Evolutionary conservation across 331 rosid species (phyloP).

Genomic region (Quercus tomentella): DNA sequence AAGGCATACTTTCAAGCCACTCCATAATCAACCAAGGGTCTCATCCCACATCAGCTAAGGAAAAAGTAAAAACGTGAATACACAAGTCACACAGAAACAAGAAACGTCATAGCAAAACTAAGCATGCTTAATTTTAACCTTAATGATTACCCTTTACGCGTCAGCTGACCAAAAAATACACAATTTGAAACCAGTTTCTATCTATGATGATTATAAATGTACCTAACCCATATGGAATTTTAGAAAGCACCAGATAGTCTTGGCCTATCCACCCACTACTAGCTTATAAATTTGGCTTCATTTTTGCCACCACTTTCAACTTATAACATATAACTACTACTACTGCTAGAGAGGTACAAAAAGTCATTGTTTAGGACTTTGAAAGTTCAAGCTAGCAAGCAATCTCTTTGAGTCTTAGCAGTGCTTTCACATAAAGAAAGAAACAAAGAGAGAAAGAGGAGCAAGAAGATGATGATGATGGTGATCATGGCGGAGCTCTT

Average conservation of each 20-base stretch:
- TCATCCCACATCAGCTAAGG: conserved; percentile 18
- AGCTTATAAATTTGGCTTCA: conserved; percentile 22
- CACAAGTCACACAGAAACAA: neutral
- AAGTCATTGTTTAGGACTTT: no score
- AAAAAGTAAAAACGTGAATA: neutral
- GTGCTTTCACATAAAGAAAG: neutral
- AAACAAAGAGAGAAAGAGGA: no score
- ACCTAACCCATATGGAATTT: neutral
- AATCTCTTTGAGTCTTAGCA: no score
- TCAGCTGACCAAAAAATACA: conserved; percentile 7
- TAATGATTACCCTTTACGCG: conserved; percentile 24
- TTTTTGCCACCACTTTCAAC: neutral
- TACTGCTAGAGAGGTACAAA: no score
- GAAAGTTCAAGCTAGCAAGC: neutral
- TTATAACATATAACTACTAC: no score
- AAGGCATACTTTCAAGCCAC: conserved; percentile 20
- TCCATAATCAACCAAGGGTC: conserved; percentile 14
- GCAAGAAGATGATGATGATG: conserved; percentile 57
- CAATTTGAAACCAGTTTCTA: neutral
- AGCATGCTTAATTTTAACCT: neutral
- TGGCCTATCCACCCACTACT: neutral
- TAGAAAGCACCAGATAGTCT: neutral
- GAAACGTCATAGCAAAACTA: neutral
- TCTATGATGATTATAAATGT: neutral
- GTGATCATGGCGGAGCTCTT: conserved; percentile 53